Evolutionary conservation across 2,329 filamentous ascomycete genomes (phyloP).

Genomic region (Verticillium nonalfalfae): DNA sequence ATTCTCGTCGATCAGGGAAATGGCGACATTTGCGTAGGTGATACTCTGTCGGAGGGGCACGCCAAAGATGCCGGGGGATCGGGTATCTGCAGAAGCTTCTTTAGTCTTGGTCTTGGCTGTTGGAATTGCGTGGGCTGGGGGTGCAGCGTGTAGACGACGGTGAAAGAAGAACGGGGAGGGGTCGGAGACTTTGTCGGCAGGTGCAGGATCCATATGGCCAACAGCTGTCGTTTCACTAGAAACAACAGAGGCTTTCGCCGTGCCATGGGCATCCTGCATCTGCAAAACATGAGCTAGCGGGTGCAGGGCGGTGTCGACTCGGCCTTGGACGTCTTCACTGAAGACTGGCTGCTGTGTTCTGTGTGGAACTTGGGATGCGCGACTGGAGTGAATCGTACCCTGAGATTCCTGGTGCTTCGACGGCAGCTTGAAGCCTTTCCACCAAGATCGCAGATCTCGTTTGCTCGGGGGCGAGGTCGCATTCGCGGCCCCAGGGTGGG

Average conservation of each 20-base stretch:
- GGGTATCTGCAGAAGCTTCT: conserved; percentile 28
- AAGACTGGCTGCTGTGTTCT: conserved; percentile 7
- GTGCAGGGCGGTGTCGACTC: conserved; percentile 5
- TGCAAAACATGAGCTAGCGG: conserved; percentile 6
- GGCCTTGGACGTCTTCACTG: conserved; percentile 8
- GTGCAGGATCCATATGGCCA: background rate
- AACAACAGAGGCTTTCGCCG: conserved; percentile 3
- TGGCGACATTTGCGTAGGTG: conserved; percentile 95
- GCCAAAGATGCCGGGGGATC: conserved; percentile 79
- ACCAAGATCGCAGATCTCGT: conserved; percentile 90
- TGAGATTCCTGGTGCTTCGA: conserved; percentile 48
- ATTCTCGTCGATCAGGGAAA: conserved; percentile 87
- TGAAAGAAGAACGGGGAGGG: background rate
- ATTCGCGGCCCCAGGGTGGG: conserved; percentile 28
- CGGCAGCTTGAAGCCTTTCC: conserved; percentile 85
- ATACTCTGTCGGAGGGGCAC: conserved; percentile 92
- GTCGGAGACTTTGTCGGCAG: background rate
- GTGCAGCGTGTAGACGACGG: background rate
- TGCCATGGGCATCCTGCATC: conserved; percentile 8
- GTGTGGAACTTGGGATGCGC: conserved; percentile 2
- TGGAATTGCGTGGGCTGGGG: background rate
- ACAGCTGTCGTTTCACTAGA: conserved; percentile 11
- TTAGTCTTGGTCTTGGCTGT: conserved; percentile 11
- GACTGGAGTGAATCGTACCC: conserved; percentile 41
- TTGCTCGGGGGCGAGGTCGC: conserved; percentile 70